Evolutionary conservation across 371 early-diverging fungal species (phyloP), one percentile per base, ranked within the genome.

Genomic region (Umbelopsis sp.): DNA sequence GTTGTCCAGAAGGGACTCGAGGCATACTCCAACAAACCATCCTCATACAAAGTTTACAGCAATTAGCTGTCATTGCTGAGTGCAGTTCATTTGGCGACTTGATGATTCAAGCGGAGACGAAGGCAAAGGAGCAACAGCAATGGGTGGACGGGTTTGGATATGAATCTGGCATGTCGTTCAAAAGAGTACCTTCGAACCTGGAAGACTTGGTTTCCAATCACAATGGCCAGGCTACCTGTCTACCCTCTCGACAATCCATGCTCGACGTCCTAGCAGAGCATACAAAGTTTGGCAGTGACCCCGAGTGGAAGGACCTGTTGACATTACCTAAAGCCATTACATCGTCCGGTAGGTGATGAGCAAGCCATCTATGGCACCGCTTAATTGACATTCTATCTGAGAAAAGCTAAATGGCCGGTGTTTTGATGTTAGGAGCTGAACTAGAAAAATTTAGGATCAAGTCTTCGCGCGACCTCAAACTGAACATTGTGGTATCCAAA

Each of bases 391-490:
- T 1, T 12, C 41, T 0, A 10, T 41, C 1, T 41, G 10, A 12
- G 7, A 10, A 41, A 12, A 1, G 7, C 41, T 41, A 41, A 41
- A 41, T 41, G 41, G 41, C 0, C 41, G 2, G 12, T 41, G 22
- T 0, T 22, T 22, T 7, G 41, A 41, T 41, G 4, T 12, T 18
- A 57, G 57, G 57, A 8, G 57, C 57, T 29, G 57, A 57, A 35
- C 35, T 57, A 18, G 57, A 57, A 57, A 57, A 57, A 35, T 57
- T 57, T 57, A 29, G 57, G 18, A 57, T 57, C 29, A 57, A 29
- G 57, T 57, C 57, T 35, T 57, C 57, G 14, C 22, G 57, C 12
- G 57, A 57, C n/a, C 29, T 57, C 18, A 57, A 57, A 18, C 7
- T 57, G 57, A 35, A 57, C 18, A 57, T 57, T 14, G 57, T 32